Evolutionary conservation across 2,329 filamentous ascomycete genomes (phyloP).

Genomic region (Alternaria gaisen): DNA sequence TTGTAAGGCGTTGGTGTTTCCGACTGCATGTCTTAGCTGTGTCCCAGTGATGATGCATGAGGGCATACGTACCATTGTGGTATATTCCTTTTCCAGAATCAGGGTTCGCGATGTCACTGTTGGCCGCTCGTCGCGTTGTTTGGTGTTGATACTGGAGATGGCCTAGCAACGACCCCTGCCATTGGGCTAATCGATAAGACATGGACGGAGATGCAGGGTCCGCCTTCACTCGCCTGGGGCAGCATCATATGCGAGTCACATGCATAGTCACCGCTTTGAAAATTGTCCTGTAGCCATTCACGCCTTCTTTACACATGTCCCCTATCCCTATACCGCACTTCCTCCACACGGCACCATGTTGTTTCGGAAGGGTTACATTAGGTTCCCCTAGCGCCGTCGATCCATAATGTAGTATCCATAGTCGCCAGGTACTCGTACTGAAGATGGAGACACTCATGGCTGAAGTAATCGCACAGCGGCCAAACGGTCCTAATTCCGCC

Average conservation of each 20-base stretch:
- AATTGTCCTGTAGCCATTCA: constrained; percentile 2
- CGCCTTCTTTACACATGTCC: not conserved
- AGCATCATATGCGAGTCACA: constrained; percentile 1
- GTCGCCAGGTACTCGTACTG: constrained; percentile 13
- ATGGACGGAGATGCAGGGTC: constrained; percentile 1
- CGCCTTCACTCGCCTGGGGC: constrained; percentile 1
- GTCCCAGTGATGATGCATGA: not conserved
- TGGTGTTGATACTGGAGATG: constrained; percentile 10
- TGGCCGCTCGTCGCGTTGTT: constrained; percentile 6
- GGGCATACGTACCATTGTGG: constrained; percentile 14
- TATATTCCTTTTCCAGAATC: not conserved
- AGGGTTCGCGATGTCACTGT: not conserved
- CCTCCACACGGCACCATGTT: constrained; percentile 3
- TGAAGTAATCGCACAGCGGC: constrained; percentile 42
- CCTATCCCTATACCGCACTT: not conserved
- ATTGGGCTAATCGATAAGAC: constrained; percentile 8
- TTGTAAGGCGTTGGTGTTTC: constrained; percentile 50
- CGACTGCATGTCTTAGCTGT: constrained; percentile 29
- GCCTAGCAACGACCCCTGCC: constrained; percentile 8
- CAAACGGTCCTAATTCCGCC: constrained; percentile 24
- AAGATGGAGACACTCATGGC: constrained; percentile 42
- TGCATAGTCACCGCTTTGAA: not conserved
- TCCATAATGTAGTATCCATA: constrained; percentile 26
- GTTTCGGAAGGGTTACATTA: constrained; percentile 20
- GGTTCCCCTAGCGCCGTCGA: constrained; percentile 31